Evolutionary conservation across 2,329 filamentous ascomycete species (phyloP), one percentile per base, ranked within the genome.

Genomic region (Sporothrix pallida): DNA sequence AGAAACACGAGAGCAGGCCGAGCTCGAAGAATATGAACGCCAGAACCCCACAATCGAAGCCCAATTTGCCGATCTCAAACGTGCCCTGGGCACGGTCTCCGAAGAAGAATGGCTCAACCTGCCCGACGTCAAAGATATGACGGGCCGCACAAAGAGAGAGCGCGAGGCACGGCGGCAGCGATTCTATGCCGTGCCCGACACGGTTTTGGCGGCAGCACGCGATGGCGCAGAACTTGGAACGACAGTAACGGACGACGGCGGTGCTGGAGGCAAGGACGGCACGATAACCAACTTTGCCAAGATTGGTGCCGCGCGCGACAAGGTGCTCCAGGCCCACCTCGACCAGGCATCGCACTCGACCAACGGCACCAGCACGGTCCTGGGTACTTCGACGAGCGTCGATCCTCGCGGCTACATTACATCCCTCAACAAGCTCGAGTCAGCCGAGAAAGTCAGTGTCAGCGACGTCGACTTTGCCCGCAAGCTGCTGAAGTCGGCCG

Each of bases 31-130:
- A 80, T 97, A 97, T 87, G 95, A 99, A 85, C 91, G 92, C 78
- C 95, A 97, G 82, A 98, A 99, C 81, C 96, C 96, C 15, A 99
- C 98, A 83, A 98, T 99, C 71, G 93, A 97, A 80, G 93, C 98
- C 78, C 96, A 99, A 82, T 99, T 99, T 81, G 94, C 95, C 80
- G 96, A 98, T 79, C 85, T 98, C 70, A 99, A 99, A 83, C 90
- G 97, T 79, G 94, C 93, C 5, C 87, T 99, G 52, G 92, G 93
- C 56, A 92, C 91, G 6, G 92, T 99, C 42, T 93, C 93, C 60
- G 95, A 98, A 81, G 95, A 99, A 76, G 95, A 99, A 78, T 99
- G 96, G 96, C 94, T 94, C 54, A 97, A 91, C 79, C 86, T 99
- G 56, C 97, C 96, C 5, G 97, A 99, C 79, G 95, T 98, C 48